phyloP scores from a whole-genome alignment of 148 eudicot genomes.

The Gaultheria prostrata region DNA sequence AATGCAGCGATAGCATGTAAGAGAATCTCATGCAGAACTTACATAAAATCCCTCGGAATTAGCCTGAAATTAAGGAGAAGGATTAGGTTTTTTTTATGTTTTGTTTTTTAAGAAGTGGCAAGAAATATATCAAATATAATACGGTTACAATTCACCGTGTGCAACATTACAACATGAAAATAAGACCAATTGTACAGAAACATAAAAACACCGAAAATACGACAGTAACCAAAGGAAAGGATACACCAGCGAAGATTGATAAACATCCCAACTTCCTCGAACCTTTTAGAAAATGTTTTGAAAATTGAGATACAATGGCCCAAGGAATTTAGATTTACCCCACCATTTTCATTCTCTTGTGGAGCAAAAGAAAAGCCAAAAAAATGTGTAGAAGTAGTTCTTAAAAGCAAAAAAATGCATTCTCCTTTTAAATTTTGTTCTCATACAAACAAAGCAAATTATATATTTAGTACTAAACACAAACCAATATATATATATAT shows the following conservation, averaged over 20 bases:
- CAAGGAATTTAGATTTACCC: too few relatives aligned
- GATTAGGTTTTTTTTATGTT: too few relatives aligned
- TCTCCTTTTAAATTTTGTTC: constrained; percentile 11
- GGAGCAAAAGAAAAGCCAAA: constrained; percentile 9
- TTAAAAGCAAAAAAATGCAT: not conserved
- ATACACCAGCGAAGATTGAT: too few relatives aligned
- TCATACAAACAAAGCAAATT: constrained; percentile 20
- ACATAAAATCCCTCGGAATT: not conserved
- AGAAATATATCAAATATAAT: too few relatives aligned
- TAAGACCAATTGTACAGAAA: too few relatives aligned
- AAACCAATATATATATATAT: constrained; percentile 24
- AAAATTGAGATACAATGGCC: not conserved
- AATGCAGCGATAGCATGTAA: not conserved
- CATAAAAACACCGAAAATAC: too few relatives aligned
- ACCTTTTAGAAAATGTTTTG: not conserved
- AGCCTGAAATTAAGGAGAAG: constrained; percentile 11
- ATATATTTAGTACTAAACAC: constrained; percentile 16
- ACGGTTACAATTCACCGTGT: too few relatives aligned
- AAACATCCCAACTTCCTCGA: too few relatives aligned
- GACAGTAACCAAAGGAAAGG: too few relatives aligned
- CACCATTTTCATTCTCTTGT: not conserved
- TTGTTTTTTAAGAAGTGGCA: too few relatives aligned
- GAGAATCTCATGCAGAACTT: not conserved
- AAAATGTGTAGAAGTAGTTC: not conserved
- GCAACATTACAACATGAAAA: too few relatives aligned